Evolutionary conservation across 441 rosid genomes (phyloP), one percentile per base, ranked within the genome.

Genomic region (Gossypium schwendimanii): DNA sequence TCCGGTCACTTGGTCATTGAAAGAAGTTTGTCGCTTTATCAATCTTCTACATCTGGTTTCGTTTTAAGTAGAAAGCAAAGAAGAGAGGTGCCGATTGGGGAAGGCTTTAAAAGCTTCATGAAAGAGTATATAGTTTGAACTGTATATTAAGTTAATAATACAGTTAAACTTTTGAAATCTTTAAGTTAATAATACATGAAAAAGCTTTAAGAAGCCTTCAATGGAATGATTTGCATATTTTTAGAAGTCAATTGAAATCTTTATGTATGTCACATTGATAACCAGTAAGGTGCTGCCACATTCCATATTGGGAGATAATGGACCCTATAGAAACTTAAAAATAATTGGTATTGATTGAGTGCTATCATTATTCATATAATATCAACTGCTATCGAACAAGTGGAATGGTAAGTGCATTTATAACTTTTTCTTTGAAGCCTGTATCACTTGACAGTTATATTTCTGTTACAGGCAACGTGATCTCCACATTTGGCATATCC

Each of bases 111-210:
- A 66, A 66, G 58, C 70, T 66, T 66, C n/a, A 49, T 15, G 23
- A 61, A 65, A 65, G 70, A 50, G 26, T 50, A 52, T 26, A 9
- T 28, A 17, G 24, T 28, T 58, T 58, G 8, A 49, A 33, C 31
- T 17, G 72, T 68, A 68, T 28, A n/a, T 67, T 67, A 66, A 66
- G 71, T 66, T 65, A 44, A 66, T n/a, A 54, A 9, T 23, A 15
- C 57, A 47, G 21, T 49, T 66, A 47, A 66, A 23, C 18, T 66
- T 66, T 66, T 66, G 39, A 66, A 47, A 47, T 47, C 41, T 47
- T 44, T 65, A 45, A 41, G 47, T 41, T 41, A 10, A 45, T 47
- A 33, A 47, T 14, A 45, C 12, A 5, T 17, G 26, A 6, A 44
- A 65, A 45, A 21, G 12, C 50, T 65, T 21, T 45, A 14, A 45